A percentile compares a stretch with the other conserved stretches of the same genome.
phyloP scores from a whole-genome alignment of 352 stramenopile species.

The Phytophthora cryptogea region DNA sequence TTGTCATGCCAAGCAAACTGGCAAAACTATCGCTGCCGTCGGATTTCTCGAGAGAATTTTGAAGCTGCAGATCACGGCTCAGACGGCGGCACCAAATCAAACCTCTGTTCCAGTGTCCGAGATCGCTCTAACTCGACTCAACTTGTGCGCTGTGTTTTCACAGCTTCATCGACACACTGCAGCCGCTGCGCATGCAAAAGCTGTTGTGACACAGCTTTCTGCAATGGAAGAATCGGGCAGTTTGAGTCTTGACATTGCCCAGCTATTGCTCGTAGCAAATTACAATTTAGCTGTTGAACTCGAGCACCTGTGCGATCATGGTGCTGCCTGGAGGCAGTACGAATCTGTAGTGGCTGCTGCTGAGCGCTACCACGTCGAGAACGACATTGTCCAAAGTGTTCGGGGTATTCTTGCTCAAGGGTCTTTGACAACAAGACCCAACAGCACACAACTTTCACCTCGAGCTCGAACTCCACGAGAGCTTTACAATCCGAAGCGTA shows the following conservation, averaged over 20 bases:
- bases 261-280: conserved; percentile 52
- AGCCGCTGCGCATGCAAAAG: conserved; percentile 50
- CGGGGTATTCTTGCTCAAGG: conserved; percentile 30
- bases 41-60: conserved; percentile 50
- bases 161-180: conserved; percentile 52
- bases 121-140: conserved; percentile 59
- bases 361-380: conserved; percentile 18
- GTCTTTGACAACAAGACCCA: conserved; percentile 5
- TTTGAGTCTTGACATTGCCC: conserved; percentile 10
- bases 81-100: conserved; percentile 6
- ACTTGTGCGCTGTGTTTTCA: conserved; percentile 66
- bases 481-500: conserved; percentile 11
- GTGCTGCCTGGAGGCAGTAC: conserved; percentile 28
- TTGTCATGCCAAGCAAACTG: conserved; percentile 53
- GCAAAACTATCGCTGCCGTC: conserved; percentile 48
- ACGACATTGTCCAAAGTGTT: conserved; percentile 33
- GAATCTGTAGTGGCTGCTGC: conserved; percentile 33
- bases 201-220: conserved; percentile 40
- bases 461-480: conserved; percentile 21
- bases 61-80: conserved; percentile 46
- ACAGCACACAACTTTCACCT: conserved; percentile 11
- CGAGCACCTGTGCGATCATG: conserved; percentile 47
- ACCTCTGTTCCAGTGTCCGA: conserved; percentile 21
- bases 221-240: conserved; percentile 1
- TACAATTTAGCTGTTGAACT: conserved; percentile 69